Base-by-base conservation (phyloP, 495 filamentous ascomycete genomes). In the Cercophora newfieldiana region DNA sequence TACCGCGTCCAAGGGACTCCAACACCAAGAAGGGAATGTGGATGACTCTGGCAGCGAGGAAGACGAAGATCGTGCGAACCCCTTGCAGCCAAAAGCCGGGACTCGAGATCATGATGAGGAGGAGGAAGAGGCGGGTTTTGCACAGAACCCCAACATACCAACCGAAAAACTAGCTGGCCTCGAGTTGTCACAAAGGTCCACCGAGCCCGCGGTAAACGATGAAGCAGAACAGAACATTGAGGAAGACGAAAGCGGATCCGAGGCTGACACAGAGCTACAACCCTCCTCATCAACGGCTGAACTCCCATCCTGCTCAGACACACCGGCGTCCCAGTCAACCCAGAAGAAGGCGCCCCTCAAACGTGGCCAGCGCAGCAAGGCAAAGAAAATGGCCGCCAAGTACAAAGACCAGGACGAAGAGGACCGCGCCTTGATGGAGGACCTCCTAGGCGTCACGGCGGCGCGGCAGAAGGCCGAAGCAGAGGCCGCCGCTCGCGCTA, bases 401-500 rank as follows among this genome's bases (percentile, higher is more conserved):
- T 99, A 99, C 76, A 93, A 92, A 31, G 83, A 96, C 70, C 95
- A 99, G 83, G 93, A 97, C 71, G 93, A 96, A 19, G 93, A 95
- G 72, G 95, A 99, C 68, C 91, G 93, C 48, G 86, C 84, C 33
- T 82, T 94, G 1, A 93, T 93, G 61, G 88, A 97, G 72, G 85
- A 86, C 18, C 82, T 97, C 18, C 87, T 97, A 12, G 95, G 95
- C 48, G 88, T 90, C 14, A 80, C 87, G 60, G 86, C 87, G 1
- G 83, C 80, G 0, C 76, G 74, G 12, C 75, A 83, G 69, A 82
- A 83, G 30, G 83, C 80, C 19, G 79, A 84, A 65, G 83, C 82
- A 31, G 83, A 84, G 68, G 84, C 82, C 0, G 78, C 78, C 56
- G 82, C 80, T 21, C 83, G 82, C 66, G 80, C 76, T 1, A 72